Base-by-base conservation (phyloP, 495 filamentous ascomycete species). In the Viridothelium virens region DNA sequence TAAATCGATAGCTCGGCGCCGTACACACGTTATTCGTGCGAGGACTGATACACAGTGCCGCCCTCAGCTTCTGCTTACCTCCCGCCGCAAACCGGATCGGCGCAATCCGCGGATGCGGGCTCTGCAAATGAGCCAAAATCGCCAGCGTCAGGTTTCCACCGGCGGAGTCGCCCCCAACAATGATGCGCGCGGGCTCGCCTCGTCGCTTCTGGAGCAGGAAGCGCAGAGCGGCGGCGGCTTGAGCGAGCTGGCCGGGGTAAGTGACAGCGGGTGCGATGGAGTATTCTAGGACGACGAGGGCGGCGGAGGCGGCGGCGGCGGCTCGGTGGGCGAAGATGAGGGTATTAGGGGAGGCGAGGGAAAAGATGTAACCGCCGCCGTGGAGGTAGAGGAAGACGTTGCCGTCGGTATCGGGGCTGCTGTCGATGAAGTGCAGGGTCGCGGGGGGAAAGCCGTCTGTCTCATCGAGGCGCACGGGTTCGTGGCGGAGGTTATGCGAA, bases 81-180 rank as follows among this genome's bases (percentile, higher is more conserved):
- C 36, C 25, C 11, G 53, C 14, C 5, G 53, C 53, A 59, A 59
- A 33, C 36, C 14, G 7, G 2, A 59, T 18, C 25, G 44, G 62
- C 56, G 69, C 18, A 37, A 63, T 41, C 14, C 67, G 38, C 0
- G 83, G 79, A 68, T 87, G 84, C 1, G 86, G 85, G 67, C 87
- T 85, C 0, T 83, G 74, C 3, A 88, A 74, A 67, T 89, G 87
- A 7, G 82, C 76, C 12, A 89, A 76, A 0, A 86, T 69, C 6
- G 79, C 75, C 10, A 85, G 68, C 33, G 79, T 76, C 4, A 89
- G 75, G 68, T 89, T 87, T 2, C 77, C 87, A 64, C 87, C 86
- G 0, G 87, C 87, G 1, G 85, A 87, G 73, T 89, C 86, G 12
- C 87, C 87, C 36, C 75, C 83, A 0, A 89, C 63, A 53, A 82